Percentiles rank a stretch among this genome's conserved stretches.
Evolutionary conservation across 2,329 filamentous ascomycete species (phyloP).

Genomic region (Alternaria ventricosa): DNA sequence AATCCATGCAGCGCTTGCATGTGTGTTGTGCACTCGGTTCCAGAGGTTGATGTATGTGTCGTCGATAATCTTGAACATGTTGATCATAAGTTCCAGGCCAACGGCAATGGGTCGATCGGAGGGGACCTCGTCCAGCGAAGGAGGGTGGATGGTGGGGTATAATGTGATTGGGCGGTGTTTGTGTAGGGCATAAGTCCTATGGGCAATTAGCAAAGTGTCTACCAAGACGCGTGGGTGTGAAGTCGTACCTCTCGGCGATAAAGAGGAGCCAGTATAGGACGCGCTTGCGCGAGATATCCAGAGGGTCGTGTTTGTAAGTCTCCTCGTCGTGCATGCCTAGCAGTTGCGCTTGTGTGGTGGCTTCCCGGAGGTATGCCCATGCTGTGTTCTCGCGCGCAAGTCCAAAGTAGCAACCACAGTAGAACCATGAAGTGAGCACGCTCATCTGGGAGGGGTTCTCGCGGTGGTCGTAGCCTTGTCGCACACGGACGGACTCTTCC

Average conservation of each 20-base stretch:
- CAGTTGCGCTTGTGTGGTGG: conserved; percentile 65
- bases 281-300: conserved; percentile 62
- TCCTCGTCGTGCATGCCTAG: conserved; percentile 66
- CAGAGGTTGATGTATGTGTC: conserved; percentile 68
- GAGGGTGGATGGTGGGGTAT: conserved; percentile 64
- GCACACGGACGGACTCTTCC: conserved; percentile 63
- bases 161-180: conserved; percentile 69
- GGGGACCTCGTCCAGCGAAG: conserved; percentile 57
- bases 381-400: conserved; percentile 67
- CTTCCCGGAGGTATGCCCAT: conserved; percentile 68
- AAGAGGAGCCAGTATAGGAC: conserved; percentile 69
- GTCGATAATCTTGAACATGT: conserved; percentile 68
- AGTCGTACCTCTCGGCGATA: conserved; percentile 63
- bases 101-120: conserved; percentile 63
- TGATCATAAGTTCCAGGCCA: conserved; percentile 67
- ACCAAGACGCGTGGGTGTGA: background rate
- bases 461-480: conserved; percentile 64
- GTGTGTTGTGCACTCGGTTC: conserved; percentile 62
- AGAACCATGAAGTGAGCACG: conserved; percentile 68
- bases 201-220: conserved; percentile 6
- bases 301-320: conserved; percentile 58
- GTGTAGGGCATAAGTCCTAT: conserved; percentile 68
- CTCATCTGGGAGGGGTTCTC: conserved; percentile 62
- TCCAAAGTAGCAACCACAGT: conserved; percentile 67
- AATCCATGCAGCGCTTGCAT: conserved; percentile 56